Evolutionary conservation across 2,329 filamentous ascomycete genomes (phyloP), one percentile per base, ranked within the genome.

Genomic region (Ophiostoma ips): DNA sequence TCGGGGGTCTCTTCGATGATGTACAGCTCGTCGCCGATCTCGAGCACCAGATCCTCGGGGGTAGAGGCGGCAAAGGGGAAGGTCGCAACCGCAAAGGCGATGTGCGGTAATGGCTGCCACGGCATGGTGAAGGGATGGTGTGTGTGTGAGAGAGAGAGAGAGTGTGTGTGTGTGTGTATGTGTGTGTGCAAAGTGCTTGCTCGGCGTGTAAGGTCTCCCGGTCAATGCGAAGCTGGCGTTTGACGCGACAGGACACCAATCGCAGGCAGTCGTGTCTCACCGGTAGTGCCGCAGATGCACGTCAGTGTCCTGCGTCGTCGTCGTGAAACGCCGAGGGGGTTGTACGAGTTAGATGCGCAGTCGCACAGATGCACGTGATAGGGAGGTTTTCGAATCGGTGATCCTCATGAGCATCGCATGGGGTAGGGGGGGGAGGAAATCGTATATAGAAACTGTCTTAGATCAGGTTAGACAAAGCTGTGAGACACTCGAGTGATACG

Each of bases 11-110:
- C 87, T 68, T 96, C 90, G 63, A 98, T 95, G 58, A 98, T 94
- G 69, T 98, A 98, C 56, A 98, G 74, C 68, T 98, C 92, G 75
- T 98, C 92, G 64, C 92, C 92, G 56, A 98, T 87, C 67, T 98
- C 89, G 64, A 98, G 83, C 10, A 94, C 92, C 18, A 98, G 81
- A 67, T 98, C 92, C 64, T 88, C 86, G 49, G 88, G 80, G 57
- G 83, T 83, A 53, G 85, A 83, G 53, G 92, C 86, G 59, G 84
- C 76, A 69, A 98, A 98, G 35, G 92, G 92, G 66, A 89, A 94
- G 58, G 83, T 89, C 72, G 90, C 92, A 67, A 98, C 86, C 60
- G 90, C 94, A 73, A 96, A 98, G 63, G 89, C 92, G 72, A 98
- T 95, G 62, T 87, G 86, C 67, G 89, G 87, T 66, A 98, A 78